Percentiles rank a stretch among this genome's conserved stretches.
These are phyloP conservation scores for Fusarium sambucinum DNA, from an alignment of 2,329 filamentous ascomycete species.

Conservation along the genomic window DNA sequence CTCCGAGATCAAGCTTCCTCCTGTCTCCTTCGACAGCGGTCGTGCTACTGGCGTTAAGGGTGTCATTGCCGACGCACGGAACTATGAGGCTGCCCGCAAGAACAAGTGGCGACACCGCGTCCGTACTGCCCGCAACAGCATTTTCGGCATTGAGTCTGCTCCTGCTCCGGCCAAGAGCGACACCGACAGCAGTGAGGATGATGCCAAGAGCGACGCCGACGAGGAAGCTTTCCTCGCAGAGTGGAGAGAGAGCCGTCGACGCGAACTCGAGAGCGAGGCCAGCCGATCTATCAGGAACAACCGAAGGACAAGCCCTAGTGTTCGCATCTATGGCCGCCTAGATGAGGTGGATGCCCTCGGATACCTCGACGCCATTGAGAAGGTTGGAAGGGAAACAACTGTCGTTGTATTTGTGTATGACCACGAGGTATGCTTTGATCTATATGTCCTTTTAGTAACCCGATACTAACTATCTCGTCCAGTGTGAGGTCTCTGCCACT, in stretches of 20 bases:
- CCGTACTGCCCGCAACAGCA: constrained; percentile 65
- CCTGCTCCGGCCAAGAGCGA: constrained; percentile 51
- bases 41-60: constrained; percentile 86
- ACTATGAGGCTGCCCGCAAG: constrained; percentile 76
- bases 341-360: constrained; percentile 89
- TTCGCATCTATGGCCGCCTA: constrained; percentile 81
- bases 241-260: constrained; percentile 85
- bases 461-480: constrained; percentile 43
- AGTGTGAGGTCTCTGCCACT: constrained; percentile 83
- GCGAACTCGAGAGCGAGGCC: constrained; percentile 77
- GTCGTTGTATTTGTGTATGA: constrained; percentile 97
- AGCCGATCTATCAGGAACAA: constrained; percentile 69
- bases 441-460: not conserved
- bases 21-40: constrained; percentile 72
- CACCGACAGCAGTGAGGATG: constrained; percentile 62
- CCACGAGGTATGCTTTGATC: constrained; percentile 73
- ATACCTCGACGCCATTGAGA: constrained; percentile 97
- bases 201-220: constrained; percentile 66
- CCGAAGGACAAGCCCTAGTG: constrained; percentile 80
- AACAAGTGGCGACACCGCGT: constrained; percentile 66
- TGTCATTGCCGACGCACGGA: constrained; percentile 85
- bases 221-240: constrained; percentile 85
- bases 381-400: constrained; percentile 80
- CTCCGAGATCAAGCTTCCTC: constrained; percentile 70
- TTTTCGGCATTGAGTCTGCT: constrained; percentile 61